phyloP scores from a whole-genome alignment of 1,284 basidiomycete species.

The Mixia osmundae region DNA sequence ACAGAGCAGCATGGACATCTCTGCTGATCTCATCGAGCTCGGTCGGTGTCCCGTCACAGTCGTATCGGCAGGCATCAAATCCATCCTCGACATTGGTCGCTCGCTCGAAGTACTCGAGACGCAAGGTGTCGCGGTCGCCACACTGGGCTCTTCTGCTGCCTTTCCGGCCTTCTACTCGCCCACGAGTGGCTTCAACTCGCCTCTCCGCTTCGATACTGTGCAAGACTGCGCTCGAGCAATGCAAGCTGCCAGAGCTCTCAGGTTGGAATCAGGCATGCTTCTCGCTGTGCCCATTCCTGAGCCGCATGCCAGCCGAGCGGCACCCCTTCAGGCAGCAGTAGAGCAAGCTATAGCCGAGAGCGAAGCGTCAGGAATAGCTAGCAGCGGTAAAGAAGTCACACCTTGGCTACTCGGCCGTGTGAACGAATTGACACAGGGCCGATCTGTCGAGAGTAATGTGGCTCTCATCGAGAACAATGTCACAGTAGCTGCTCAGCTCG shows the following conservation, averaged over 20 bases:
- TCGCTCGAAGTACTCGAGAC: constrained; percentile 87
- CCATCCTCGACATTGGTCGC: constrained; percentile 73
- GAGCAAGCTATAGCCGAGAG: constrained; percentile 69
- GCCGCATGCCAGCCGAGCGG: constrained; percentile 41
- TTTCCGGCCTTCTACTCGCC: constrained; percentile 92
- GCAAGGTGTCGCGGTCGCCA: constrained; percentile 71
- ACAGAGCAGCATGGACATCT: constrained; percentile 72
- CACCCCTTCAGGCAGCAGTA: constrained; percentile 49
- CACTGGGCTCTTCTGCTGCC: constrained; percentile 46
- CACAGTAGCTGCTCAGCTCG: constrained; percentile 55
- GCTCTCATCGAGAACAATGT: constrained; percentile 86
- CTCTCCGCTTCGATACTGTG: constrained; percentile 30
- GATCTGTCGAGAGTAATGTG: constrained; percentile 49
- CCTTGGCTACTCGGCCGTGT: constrained; percentile 83
- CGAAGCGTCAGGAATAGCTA: constrained; percentile 53
- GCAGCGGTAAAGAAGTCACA: constrained; percentile 70
- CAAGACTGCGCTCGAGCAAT: no score
- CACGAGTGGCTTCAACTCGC: constrained; percentile 42
- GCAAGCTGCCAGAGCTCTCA: no score
- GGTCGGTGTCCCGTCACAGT: constrained; percentile 64
- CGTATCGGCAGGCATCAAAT: constrained; percentile 84
- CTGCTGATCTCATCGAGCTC: constrained; percentile 68
- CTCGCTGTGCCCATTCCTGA: constrained; percentile 80
- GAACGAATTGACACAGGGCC: constrained; percentile 50
- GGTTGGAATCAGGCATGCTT: constrained; percentile 44